A percentile compares a stretch with the other conserved stretches of the same genome.
Evolutionary conservation across 2,329 filamentous ascomycete genomes (phyloP).

Genomic region (Neophaeococcomyces mojaviensis): DNA sequence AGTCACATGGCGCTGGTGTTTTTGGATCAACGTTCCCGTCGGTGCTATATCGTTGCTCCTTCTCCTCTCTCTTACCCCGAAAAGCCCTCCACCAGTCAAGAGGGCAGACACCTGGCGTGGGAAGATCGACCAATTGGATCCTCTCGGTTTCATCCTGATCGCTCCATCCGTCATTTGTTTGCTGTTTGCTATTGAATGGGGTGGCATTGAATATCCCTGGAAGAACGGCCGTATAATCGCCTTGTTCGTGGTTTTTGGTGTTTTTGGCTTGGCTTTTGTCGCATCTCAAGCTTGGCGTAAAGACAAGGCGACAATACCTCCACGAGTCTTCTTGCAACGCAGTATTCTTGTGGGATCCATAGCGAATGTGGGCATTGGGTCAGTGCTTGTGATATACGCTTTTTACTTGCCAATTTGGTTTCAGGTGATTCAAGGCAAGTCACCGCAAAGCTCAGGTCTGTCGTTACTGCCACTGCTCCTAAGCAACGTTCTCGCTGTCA

Average conservation of each 20-base stretch:
- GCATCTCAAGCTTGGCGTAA: constrained; percentile 9
- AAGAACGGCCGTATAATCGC: constrained; percentile 13
- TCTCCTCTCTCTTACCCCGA: constrained; percentile 22
- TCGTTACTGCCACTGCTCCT: constrained; percentile 11
- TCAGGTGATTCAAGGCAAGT: constrained; percentile 15
- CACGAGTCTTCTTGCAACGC: constrained; percentile 13
- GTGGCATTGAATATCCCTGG: constrained; percentile 20
- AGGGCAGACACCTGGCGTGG: constrained; percentile 30
- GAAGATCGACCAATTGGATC: constrained; percentile 28
- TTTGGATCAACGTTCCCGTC: constrained; percentile 42
- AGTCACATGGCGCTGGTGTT: constrained; percentile 59
- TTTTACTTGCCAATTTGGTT: constrained; percentile 19
- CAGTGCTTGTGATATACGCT: not conserved
- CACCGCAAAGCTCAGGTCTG: constrained; percentile 11
- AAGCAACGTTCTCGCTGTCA: constrained; percentile 5
- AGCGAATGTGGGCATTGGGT: constrained; percentile 6
- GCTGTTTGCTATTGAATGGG: constrained; percentile 28
- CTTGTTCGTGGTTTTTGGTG: constrained; percentile 12
- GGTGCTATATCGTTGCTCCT: constrained; percentile 30
- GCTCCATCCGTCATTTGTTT: constrained; percentile 27
- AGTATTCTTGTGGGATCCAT: constrained; percentile 11
- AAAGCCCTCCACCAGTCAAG: constrained; percentile 38
- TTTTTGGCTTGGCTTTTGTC: constrained; percentile 12
- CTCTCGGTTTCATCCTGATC: constrained; percentile 27
- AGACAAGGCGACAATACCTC: constrained; percentile 24